Percentiles rank a stretch among this genome's conserved stretches.
Conservation (phyloP, 2,329 filamentous ascomycete species). For the Colletotrichum costaricense region DNA sequence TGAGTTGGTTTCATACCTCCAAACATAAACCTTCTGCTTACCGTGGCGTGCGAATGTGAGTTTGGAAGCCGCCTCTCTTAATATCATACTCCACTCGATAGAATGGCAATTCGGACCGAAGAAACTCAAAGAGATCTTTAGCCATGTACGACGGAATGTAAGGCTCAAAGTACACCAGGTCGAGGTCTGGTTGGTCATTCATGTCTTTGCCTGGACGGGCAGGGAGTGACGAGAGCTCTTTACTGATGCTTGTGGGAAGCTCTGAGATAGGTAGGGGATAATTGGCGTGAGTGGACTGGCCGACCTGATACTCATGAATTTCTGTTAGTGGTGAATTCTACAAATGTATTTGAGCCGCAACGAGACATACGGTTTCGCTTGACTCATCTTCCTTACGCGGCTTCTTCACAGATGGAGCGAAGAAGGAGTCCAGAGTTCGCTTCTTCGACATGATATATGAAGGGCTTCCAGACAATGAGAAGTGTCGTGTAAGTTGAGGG, state of each 20-base stretch:
- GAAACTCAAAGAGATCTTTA: constrained; percentile 74
- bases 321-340: background rate
- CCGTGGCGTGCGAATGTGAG: constrained; percentile 68
- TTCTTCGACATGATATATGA: constrained; percentile 54
- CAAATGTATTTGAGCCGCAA: background rate
- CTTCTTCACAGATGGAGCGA: constrained; percentile 62
- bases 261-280: constrained; percentile 64
- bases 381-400: constrained; percentile 41
- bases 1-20: background rate
- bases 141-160: constrained; percentile 71
- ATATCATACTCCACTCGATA: constrained; percentile 81
- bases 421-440: constrained; percentile 77
- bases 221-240: constrained; percentile 58
- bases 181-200: constrained; percentile 75
- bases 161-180: constrained; percentile 81
- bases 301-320: background rate
- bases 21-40: constrained; percentile 31
- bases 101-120: constrained; percentile 78
- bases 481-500: constrained; percentile 17
- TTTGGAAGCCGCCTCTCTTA: constrained; percentile 71
- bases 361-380: constrained; percentile 17
- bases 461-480: constrained; percentile 1
- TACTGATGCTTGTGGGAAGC: constrained; percentile 52
- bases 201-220: constrained; percentile 65
- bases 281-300: constrained; percentile 52